Conservation (phyloP, 306 rosid genomes). For the Lotus japonicus region DNA sequence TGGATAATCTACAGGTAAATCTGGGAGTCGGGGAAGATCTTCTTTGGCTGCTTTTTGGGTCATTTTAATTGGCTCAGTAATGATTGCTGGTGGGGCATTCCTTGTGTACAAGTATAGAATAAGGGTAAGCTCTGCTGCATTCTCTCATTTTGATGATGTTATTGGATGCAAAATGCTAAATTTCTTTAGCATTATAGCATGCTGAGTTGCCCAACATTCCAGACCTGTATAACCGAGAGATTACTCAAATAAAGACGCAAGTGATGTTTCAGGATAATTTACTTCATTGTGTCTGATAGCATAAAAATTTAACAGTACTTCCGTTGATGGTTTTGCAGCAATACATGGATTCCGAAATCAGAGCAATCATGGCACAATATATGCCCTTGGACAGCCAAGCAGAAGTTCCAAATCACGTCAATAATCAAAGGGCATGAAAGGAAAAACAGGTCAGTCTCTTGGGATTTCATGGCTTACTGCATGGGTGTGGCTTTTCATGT, state of each 20-base stretch:
- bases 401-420: too few species aligned
- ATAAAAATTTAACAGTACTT: neutral
- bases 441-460: too few species aligned
- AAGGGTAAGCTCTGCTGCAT: slow-evolving; percentile 51
- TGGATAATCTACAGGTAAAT: too few species aligned
- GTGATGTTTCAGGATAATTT: too few species aligned
- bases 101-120: slow-evolving; percentile 90
- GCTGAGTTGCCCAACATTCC: too few species aligned
- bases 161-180: neutral
- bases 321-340: slow-evolving; percentile 56
- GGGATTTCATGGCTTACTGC: slow-evolving; percentile 33
- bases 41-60: slow-evolving; percentile 83
- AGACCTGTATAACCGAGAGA: too few species aligned
- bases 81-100: slow-evolving; percentile 85
- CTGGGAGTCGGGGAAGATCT: slow-evolving; percentile 55
- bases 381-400: too few species aligned
- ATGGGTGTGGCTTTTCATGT: slow-evolving; percentile 25
- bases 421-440: too few species aligned
- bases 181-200: too few species aligned
- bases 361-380: slow-evolving; percentile 96
- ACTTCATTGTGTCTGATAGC: too few species aligned
- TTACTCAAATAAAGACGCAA: too few species aligned
- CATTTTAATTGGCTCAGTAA: slow-evolving; percentile 60
- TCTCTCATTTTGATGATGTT: slow-evolving; percentile 19
- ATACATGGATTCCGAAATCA: slow-evolving; percentile 93